Evolutionary conservation across 2,329 filamentous ascomycete species (phyloP).

Genomic region (Colletotrichum musae): DNA sequence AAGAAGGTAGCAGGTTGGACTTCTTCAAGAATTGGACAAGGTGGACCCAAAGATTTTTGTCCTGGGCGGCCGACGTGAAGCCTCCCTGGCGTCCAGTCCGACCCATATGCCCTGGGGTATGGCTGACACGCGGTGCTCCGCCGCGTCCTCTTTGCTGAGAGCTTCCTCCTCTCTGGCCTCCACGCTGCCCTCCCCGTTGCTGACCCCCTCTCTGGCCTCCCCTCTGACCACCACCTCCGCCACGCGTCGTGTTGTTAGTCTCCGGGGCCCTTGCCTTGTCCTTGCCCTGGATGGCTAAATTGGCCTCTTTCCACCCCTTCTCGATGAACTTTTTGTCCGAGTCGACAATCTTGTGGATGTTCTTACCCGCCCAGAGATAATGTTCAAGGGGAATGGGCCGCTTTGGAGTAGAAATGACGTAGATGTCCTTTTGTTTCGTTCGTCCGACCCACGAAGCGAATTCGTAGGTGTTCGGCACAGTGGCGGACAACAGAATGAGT

Average conservation of each 20-base stretch:
- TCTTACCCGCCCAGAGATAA: conserved; percentile 94
- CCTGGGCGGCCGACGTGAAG: conserved; percentile 90
- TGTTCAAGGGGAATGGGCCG: conserved; percentile 95
- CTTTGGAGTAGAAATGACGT: conserved; percentile 98
- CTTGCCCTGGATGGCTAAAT: conserved; percentile 83
- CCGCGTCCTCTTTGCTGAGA: conserved; percentile 70
- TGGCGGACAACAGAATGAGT: conserved; percentile 93
- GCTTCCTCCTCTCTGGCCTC: conserved; percentile 67
- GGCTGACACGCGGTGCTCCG: conserved; percentile 71
- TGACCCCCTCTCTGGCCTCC: conserved; percentile 53
- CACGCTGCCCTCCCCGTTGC: conserved; percentile 58
- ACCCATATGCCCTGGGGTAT: conserved; percentile 87
- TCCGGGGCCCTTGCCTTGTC: conserved; percentile 77
- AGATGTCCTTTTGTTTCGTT: conserved; percentile 99
- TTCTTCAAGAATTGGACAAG: conserved; percentile 93
- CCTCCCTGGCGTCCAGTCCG: conserved; percentile 88
- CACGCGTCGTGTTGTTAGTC: conserved; percentile 49
- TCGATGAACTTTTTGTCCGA: conserved; percentile 93
- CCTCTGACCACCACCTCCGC: conserved; percentile 52
- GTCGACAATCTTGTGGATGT: conserved; percentile 94
- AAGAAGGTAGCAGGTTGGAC: conserved; percentile 87
- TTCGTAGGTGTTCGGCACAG: conserved; percentile 96
- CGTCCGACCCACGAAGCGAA: conserved; percentile 98
- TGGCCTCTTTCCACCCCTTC: conserved; percentile 94
- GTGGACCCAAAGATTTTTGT: conserved; percentile 97